A percentile compares a stretch with the other conserved stretches of the same genome.
These are phyloP conservation scores for Globisporangium orthogonon DNA, from an alignment of 352 stramenopile genomes.

Conservation along the genomic window DNA sequence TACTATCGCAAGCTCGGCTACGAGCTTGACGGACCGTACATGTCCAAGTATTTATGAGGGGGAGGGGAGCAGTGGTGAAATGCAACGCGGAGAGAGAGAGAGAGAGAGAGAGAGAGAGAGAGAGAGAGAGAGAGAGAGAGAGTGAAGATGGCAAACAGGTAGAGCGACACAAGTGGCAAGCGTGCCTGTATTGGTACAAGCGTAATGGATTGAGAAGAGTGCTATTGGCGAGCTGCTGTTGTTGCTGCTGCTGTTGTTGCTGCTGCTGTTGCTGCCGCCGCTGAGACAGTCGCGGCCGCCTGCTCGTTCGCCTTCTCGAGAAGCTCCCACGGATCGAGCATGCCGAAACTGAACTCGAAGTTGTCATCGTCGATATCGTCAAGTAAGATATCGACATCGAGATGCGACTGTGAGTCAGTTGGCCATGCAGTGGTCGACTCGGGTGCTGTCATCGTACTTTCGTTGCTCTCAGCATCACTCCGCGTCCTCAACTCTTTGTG, in stretches of 20 bases:
- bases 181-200: not conserved
- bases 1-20: slow-evolving; percentile 98
- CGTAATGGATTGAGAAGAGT: no score
- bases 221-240: slow-evolving; percentile 1
- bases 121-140: no score
- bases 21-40: slow-evolving; percentile 95
- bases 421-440: not conserved
- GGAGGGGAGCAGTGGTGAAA: not conserved
- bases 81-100: no score
- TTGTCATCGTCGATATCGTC: slow-evolving; percentile 4
- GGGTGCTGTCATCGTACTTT: not conserved
- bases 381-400: not conserved
- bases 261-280: no score
- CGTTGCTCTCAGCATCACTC: not conserved
- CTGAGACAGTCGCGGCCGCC: not conserved
- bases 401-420: not conserved
- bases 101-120: no score
- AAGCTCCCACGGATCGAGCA: slow-evolving; percentile 9
- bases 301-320: slow-evolving; percentile 9
- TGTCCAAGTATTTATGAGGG: slow-evolving; percentile 89
- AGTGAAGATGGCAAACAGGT: not conserved
- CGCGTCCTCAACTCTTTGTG: not conserved
- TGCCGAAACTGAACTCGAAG: slow-evolving; percentile 4
- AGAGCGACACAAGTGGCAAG: no score
- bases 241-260: no score